Base-by-base conservation (phyloP, 2,329 filamentous ascomycete genomes). In the Graphilbum ipis-grandicollis region DNA sequence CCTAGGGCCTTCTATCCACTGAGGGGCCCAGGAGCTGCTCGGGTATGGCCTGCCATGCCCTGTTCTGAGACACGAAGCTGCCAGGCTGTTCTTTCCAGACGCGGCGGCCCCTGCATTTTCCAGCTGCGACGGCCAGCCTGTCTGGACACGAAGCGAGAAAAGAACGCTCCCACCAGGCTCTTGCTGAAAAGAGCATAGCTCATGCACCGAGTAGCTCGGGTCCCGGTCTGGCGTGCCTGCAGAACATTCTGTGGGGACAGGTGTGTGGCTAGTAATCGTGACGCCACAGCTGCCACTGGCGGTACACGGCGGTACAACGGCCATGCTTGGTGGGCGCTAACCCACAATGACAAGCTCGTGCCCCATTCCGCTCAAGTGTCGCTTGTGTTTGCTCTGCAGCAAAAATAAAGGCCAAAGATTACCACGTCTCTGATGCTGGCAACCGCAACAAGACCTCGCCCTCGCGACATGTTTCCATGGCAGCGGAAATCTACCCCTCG, bases 401-500 rank as follows among this genome's bases (percentile, higher is more conserved):
- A n/a, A n/a, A n/a, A n/a, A n/a, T n/a, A n/a, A n/a, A n/a, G n/a
- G n/a, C n/a, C n/a, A n/a, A n/a, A n/a, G n/a, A n/a, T n/a, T n/a
- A n/a, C n/a, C n/a, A n/a, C n/a, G n/a, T n/a, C n/a, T n/a, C n/a
- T n/a, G n/a, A n/a, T n/a, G n/a, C n/a, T n/a, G n/a, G n/a, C 21
- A 31, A 31, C 25, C 19, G 34, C 31, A 37, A 35, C 10, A 17
- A 3, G 19, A 30, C 25, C 15, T 9, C 9, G 25, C 23, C 10
- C 18, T 7, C 34, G 28, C 35, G 38, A 40, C 15, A 43, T 44
- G 41, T 33, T 28, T 33, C 38, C 8, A 93, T 93, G 84, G 67
- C 75, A 52, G 38, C 40, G 33, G 81, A 88, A 45, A 58, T 75
- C 38, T 85, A 86, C 55, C 90, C 90, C 39, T 82, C 86, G n/a